Base-by-base conservation (phyloP, 2,329 filamentous ascomycete genomes). In the Fusarium haematococcum region DNA sequence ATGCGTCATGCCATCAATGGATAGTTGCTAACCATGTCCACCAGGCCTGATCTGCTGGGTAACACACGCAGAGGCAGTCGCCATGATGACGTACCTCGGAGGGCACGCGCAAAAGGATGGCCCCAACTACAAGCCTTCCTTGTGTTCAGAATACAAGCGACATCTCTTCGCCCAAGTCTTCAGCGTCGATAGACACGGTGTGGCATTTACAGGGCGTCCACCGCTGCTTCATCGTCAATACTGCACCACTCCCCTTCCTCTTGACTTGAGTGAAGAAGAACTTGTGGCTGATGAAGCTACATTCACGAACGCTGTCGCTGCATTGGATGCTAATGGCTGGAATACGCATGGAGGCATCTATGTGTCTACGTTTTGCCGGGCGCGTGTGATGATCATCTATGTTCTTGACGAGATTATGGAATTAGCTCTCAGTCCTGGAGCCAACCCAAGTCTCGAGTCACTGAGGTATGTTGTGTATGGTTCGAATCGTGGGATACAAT, bases 161-260 rank as follows among this genome's bases (percentile, higher is more conserved):
- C 69, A 81, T 8, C 43, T 84, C 5, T 83, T 83, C 37, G 76
- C 79, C 23, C 74, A 80, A 37, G 62, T 83, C 18, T 83, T 81
- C 61, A 76, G 74, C 18, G 73, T 81, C 39, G 83, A 84, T 61
- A 85, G 85, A 72, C 76, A 81, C 1, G 71, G 83, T 5, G 82
- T 83, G 8, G 81, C 83, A 2, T 84, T 86, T 43, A 85, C 84
- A 2, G 85, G 85, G 1, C 75, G 85, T 6, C 85, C 85, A 4
- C 84, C 84, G 0, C 76, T 85, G 1, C 41, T 72, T 18, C 52
- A 27, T 20, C 41, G 61, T 9, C 57, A 57, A 2, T 86, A 83
- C 65, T 74, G 81, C 14, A 82, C 82, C 3, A 84, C 84, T 7
- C 81, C 84, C 1, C 70, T 83, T 14, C 84, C 84, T 3, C 77